phyloP scores from a whole-genome alignment of 108 stramenopile species.

The Craspedostauros australis region DNA sequence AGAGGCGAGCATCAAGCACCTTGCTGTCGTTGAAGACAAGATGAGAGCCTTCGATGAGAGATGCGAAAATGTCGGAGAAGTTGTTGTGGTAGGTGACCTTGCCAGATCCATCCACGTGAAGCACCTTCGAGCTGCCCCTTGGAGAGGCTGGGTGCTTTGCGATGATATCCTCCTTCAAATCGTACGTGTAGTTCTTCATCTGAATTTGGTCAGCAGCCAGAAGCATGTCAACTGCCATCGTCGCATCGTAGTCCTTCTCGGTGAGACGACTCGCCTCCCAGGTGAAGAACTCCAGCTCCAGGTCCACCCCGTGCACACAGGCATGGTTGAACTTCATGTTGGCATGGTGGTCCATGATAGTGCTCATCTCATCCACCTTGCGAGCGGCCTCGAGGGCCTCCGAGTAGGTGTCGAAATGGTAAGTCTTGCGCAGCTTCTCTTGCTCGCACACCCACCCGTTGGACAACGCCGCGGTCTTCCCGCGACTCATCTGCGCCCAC shows the following conservation, averaged over 20 bases:
- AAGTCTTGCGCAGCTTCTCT: conserved; percentile 6
- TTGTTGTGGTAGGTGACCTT: conserved; percentile 22
- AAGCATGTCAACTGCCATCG: conserved; percentile 15
- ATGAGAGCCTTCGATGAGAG: conserved; percentile 12
- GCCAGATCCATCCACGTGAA: conserved; percentile 22
- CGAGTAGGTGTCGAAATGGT: conserved; percentile 29
- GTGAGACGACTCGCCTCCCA: conserved; percentile 38
- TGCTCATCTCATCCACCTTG: conserved; percentile 26
- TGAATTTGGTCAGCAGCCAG: conserved; percentile 11
- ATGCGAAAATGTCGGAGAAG: conserved; percentile 21
- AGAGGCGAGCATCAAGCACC: conserved; percentile 37
- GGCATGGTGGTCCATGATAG: conserved; percentile 39
- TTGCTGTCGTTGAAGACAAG: conserved; percentile 42
- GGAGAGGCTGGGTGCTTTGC: conserved; percentile 42
- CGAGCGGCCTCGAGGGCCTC: conserved; percentile 27
- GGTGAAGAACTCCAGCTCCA: conserved; percentile 29
- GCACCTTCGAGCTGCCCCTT: conserved; percentile 30
- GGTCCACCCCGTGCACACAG: conserved; percentile 34
- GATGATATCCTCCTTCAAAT: conserved; percentile 24
- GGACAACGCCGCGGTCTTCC: background rate
- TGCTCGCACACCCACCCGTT: background rate
- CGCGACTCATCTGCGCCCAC: no score
- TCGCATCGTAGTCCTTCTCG: conserved; percentile 36
- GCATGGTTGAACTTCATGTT: conserved; percentile 32
- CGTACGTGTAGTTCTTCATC: conserved; percentile 32